Conservation (phyloP, 1,139 yeast genomes). For the Candida sanyaensis region DNA sequence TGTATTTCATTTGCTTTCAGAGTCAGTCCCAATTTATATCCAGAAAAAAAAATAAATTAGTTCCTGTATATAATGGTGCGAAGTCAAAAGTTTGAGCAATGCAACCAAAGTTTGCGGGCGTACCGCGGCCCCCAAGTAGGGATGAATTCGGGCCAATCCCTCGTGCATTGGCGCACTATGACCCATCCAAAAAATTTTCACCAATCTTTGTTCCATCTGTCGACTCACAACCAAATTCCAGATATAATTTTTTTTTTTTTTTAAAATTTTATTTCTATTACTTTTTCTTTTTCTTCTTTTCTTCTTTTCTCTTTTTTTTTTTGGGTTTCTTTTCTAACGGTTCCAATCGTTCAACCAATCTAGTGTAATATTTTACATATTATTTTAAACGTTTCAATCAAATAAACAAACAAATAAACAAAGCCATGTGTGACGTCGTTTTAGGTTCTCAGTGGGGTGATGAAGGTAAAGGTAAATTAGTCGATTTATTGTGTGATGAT, state of each 20-base stretch:
- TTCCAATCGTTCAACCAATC: conserved; percentile 15
- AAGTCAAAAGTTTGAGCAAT: background rate
- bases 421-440: conserved; percentile 81
- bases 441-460: conserved; percentile 99
- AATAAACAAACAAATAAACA: background rate
- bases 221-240: background rate
- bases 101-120: no score
- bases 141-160: no score
- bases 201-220: background rate
- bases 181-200: conserved; percentile 1
- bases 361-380: background rate
- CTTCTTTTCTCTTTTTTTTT: conserved; percentile 3
- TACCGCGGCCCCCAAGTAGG: background rate
- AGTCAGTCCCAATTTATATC: background rate
- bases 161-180: background rate
- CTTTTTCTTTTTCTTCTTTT: conserved; percentile 5
- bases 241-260: background rate
- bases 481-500: conserved; percentile 88
- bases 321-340: conserved; percentile 12
- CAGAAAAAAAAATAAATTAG: background rate
- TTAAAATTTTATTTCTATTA: background rate
- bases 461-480: conserved; percentile 98
- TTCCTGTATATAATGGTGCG: background rate
- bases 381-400: background rate
- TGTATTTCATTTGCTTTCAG: background rate